Evolutionary conservation across 1,139 yeast species (phyloP).

Genomic region (Yamadazyma buinensis): DNA sequence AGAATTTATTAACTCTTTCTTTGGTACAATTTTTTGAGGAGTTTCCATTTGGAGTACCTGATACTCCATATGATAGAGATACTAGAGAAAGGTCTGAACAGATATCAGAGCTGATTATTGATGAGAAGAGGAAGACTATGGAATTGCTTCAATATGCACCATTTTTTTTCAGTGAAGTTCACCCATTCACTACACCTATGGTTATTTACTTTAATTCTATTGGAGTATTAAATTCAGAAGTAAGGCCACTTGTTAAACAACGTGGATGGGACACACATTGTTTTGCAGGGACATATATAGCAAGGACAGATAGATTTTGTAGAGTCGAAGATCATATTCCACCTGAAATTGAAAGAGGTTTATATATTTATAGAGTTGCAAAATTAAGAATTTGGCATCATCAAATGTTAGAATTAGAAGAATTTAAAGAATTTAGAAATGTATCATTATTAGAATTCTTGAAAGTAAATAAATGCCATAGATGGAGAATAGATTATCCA

Average conservation of each 20-base stretch:
- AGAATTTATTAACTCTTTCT: too few species aligned
- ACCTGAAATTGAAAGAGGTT: background rate
- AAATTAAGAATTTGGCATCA: background rate
- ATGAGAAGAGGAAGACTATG: background rate
- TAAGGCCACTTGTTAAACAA: background rate
- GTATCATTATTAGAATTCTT: background rate
- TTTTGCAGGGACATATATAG: too few species aligned
- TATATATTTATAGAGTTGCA: background rate
- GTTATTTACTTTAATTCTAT: conserved; percentile 2
- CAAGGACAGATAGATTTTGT: too few species aligned
- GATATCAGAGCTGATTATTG: background rate
- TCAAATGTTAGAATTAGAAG: too few species aligned
- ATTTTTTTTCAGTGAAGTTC: background rate
- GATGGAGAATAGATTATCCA: background rate
- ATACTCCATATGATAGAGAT: conserved; percentile 2
- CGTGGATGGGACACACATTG: background rate
- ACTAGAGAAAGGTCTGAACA: background rate
- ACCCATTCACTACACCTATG: background rate
- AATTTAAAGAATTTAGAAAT: too few species aligned
- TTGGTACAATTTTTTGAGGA: too few species aligned
- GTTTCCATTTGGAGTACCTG: conserved; percentile 3
- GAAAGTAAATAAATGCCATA: background rate
- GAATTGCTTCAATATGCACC: conserved; percentile 1
- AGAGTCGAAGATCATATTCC: background rate
- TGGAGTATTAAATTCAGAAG: background rate